phyloP scores from a whole-genome alignment of 495 filamentous ascomycete species.

The Poronia punctata region DNA sequence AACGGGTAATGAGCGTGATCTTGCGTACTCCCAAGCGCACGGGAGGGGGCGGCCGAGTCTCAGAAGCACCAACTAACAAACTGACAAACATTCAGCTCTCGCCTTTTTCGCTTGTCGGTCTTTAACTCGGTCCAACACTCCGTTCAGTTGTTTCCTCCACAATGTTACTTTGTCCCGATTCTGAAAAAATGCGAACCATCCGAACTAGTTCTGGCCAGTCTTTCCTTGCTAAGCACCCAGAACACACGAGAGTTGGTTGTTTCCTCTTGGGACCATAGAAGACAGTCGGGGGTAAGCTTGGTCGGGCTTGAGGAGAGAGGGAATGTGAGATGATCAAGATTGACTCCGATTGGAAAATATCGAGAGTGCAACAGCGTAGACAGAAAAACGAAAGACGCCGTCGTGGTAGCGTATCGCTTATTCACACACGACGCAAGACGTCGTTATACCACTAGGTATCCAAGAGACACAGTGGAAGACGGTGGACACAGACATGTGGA shows the following conservation, averaged over 20 bases:
- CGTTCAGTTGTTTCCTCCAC: neutral
- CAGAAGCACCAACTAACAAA: slow-evolving; percentile 11
- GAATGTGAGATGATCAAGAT: too few relatives aligned
- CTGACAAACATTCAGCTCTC: slow-evolving; percentile 10
- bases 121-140: slow-evolving; percentile 2
- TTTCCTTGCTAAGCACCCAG: too few relatives aligned
- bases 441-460: slow-evolving; percentile 22
- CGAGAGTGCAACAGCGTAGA: too few relatives aligned
- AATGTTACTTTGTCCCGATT: too few relatives aligned
- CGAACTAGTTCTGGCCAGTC: too few relatives aligned
- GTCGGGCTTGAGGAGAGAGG: too few relatives aligned
- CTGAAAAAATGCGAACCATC: too few relatives aligned
- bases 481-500: slow-evolving; percentile 28
- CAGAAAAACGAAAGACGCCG: slow-evolving; percentile 16
- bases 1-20: slow-evolving; percentile 9
- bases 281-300: too few relatives aligned
- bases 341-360: too few relatives aligned
- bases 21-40: slow-evolving; percentile 10
- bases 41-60: slow-evolving; percentile 11
- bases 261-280: too few relatives aligned
- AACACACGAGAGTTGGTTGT: too few relatives aligned
- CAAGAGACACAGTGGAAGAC: slow-evolving; percentile 25
- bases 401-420: slow-evolving; percentile 23
- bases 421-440: slow-evolving; percentile 23
- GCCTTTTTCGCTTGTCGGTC: slow-evolving; percentile 3